Percentiles rank a stretch among this genome's conserved stretches.
Conservation (phyloP, 2,329 filamentous ascomycete genomes). For the Fusarium globosum region DNA sequence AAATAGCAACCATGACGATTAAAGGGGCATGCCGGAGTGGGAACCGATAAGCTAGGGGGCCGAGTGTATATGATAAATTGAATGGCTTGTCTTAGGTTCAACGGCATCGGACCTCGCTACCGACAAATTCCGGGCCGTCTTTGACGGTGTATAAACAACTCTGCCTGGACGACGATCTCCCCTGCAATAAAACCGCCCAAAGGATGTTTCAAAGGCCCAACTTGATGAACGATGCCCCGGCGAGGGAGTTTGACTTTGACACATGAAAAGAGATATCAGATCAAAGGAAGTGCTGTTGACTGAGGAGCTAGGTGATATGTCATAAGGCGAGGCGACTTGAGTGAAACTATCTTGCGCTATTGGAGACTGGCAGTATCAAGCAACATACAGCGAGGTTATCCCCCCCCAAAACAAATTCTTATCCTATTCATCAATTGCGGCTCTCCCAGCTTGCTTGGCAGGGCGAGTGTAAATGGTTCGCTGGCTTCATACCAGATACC, state of each 20-base stretch:
- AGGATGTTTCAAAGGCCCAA: neutral
- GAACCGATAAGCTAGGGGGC: constrained; percentile 15
- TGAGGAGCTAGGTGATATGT: neutral
- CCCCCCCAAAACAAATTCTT: neutral
- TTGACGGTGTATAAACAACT: constrained; percentile 5
- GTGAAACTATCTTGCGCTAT: neutral
- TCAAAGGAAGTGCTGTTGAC: neutral
- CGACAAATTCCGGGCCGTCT: constrained; percentile 15
- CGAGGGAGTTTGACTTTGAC: neutral
- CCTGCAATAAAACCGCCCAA: neutral
- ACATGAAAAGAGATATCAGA: neutral
- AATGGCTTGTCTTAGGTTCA: constrained; percentile 24
- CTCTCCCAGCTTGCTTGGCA: constrained; percentile 15
- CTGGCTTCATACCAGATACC: constrained; percentile 3
- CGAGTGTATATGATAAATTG: constrained; percentile 7
- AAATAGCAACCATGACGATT: neutral
- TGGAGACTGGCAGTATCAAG: neutral
- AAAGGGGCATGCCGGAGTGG: constrained; percentile 7
- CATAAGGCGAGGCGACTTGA: neutral
- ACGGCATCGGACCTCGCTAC: constrained; percentile 24
- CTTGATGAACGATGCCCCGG: constrained; percentile 1
- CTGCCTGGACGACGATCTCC: constrained; percentile 16
- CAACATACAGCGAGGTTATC: neutral
- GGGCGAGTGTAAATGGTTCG: constrained; percentile 21
- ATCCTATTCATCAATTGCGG: neutral